Evolutionary conservation across 495 filamentous ascomycete species (phyloP), one percentile per base, ranked within the genome.

Genomic region (Paragyromitra xinjiangensis): DNA sequence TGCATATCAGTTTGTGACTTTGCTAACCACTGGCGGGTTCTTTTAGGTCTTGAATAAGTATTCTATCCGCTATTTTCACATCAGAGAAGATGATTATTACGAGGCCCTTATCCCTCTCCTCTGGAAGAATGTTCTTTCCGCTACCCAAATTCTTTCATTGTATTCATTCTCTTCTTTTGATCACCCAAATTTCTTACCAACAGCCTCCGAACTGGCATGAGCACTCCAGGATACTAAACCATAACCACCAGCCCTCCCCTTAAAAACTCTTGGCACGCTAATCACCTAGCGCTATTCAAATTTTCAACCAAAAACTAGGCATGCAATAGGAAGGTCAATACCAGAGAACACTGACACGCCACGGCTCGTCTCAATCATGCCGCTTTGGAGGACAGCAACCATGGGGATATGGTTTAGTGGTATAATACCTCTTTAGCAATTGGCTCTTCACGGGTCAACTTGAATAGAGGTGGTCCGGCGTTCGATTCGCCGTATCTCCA

Each of bases 401-500:
- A 71, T 64, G 68, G 56, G 68, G 53, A 65, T 71, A 34, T 71
- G 68, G 68, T 71, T 71, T 71, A 71, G 68, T 71, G 68, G 39
- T 64, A 71, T 71, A 71, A 71, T 71, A 65, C 68, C 68, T 71
- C 68, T 71, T 71, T 71, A 71, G 68, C 68, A 63, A 42, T 7
- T 42, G 29, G 56, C 14, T 61, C 26, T 34, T 7, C 26, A 37
- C 11, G 11, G 29, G 56, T 22, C 37, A 12, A 63, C 37, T 63
- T 63, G 39, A 5, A 71, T 71, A 71, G 68, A 71, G 68, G 68
- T 37, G 68, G 56, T 64, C 68, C 68, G 68, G 68, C 68, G 68
- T 65, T 71, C 68, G 68, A 65, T 71, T 71, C 68, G 68, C 68
- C 68, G 68, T 64, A 71, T 71, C 68, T 71, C 68, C 68, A 71